A percentile compares a stretch with the other conserved stretches of the same genome.
These are phyloP conservation scores for Vicia sativa DNA, from an alignment of 306 rosid species.

Conservation along the genomic window DNA sequence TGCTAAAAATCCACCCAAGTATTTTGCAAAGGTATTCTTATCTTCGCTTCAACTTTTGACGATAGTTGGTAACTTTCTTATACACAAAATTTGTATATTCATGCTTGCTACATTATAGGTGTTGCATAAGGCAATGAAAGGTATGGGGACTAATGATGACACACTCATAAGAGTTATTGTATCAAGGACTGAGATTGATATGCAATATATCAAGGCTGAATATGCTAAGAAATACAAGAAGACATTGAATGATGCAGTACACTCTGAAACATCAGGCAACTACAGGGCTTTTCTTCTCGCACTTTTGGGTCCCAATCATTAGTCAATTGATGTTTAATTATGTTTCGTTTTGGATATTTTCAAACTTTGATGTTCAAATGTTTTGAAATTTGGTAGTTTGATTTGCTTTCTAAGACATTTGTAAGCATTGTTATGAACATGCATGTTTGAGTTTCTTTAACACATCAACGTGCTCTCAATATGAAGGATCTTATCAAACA, in stretches of 20 bases:
- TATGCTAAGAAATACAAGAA: conserved; percentile 56
- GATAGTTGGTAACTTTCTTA: background rate
- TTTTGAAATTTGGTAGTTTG: background rate
- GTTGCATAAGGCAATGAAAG: conserved; percentile 66
- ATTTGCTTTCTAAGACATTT: conserved; percentile 24
- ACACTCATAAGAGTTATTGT: conserved; percentile 62
- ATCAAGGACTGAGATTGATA: conserved; percentile 73
- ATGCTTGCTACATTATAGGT: conserved; percentile 46
- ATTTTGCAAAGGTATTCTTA: conserved; percentile 67
- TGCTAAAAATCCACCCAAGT: conserved; percentile 55
- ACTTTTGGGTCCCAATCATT: conserved; percentile 62
- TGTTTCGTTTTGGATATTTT: conserved; percentile 13
- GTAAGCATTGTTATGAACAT: background rate
- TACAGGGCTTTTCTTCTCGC: conserved; percentile 65
- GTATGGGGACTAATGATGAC: conserved; percentile 68
- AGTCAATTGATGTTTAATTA: conserved; percentile 27
- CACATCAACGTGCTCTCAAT: too few relatives aligned
- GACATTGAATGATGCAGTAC: conserved; percentile 63
- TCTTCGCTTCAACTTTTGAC: background rate
- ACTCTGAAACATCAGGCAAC: conserved; percentile 73
- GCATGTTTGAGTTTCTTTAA: too few relatives aligned
- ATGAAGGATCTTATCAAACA: too few relatives aligned
- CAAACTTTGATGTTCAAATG: background rate
- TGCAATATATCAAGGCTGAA: conserved; percentile 72
- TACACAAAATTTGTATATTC: background rate